These are phyloP conservation scores for Lachancea meyersii DNA, from an alignment of 805 yeast genomes.

Conservation along the genomic window DNA sequence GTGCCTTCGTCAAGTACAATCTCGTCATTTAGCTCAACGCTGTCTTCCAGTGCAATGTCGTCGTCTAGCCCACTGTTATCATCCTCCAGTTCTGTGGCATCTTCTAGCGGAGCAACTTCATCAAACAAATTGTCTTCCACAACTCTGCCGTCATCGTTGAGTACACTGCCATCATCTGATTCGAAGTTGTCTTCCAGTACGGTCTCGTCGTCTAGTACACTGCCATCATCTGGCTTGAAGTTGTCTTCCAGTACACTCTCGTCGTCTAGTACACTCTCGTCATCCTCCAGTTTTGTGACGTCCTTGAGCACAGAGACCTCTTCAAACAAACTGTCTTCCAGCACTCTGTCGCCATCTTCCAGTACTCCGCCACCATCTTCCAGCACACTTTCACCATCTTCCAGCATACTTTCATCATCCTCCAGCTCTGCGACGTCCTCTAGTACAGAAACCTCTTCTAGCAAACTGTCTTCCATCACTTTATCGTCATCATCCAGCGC, in stretches of 20 bases:
- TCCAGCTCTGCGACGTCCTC: no score
- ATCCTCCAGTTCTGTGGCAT: background rate
- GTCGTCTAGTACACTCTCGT: background rate
- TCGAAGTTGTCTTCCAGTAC: background rate
- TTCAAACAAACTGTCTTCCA: background rate
- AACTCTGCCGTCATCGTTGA: background rate
- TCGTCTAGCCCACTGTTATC: background rate
- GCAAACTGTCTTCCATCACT: background rate
- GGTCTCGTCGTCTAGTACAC: background rate
- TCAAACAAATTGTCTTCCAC: background rate
- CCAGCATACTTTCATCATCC: no score
- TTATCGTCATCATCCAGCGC: background rate
- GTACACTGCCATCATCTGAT: no score
- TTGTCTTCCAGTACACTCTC: background rate
- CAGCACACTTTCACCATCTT: background rate
- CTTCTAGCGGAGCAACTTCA: background rate
- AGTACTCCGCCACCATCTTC: background rate
- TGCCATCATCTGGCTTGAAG: background rate
- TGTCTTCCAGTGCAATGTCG: background rate
- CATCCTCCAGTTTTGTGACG: background rate
- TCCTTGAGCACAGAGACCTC: background rate
- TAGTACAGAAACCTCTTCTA: no score
- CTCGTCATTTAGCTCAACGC: background rate
- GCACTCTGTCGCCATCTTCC: background rate
- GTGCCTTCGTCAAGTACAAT: background rate